Percentiles rank a stretch among this genome's conserved stretches.
Conservation (phyloP, 202 grass and related monocot genomes). For the Dendrocalamus latiflorus region DNA sequence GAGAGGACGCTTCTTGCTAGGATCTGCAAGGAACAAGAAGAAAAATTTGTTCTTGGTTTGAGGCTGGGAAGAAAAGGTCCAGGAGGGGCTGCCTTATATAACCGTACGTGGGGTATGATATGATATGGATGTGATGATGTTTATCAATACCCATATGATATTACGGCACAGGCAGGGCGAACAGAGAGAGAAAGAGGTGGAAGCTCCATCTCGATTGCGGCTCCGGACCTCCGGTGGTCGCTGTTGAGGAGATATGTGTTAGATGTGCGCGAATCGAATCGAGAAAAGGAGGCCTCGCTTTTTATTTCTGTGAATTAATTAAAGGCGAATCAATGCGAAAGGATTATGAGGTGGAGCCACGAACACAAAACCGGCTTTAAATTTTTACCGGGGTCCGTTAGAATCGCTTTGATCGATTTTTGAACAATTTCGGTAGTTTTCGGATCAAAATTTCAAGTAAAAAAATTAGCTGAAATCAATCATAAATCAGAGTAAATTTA, state of each 20-base stretch:
- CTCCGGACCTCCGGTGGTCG: background rate
- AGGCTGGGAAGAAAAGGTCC: background rate
- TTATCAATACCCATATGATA: too few species aligned
- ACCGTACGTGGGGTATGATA: background rate
- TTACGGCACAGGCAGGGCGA: too few species aligned
- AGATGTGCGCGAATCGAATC: slow-evolving; percentile 33
- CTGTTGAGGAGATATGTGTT: background rate
- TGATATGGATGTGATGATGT: too few species aligned
- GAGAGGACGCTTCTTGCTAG: background rate
- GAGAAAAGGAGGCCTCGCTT: background rate
- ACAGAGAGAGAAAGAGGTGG: background rate
- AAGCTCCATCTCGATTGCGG: background rate
- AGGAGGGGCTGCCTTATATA: slow-evolving; percentile 21
- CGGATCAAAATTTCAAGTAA: too few species aligned
- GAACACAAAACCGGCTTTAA: too few species aligned
- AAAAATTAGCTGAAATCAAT: too few species aligned
- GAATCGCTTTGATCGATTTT: too few species aligned
- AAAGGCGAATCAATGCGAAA: background rate
- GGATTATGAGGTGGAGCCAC: too few species aligned
- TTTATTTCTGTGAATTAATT: background rate
- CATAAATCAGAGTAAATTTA: too few species aligned
- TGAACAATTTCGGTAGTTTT: too few species aligned
- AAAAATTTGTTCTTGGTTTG: background rate
- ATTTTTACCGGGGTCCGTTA: too few species aligned
- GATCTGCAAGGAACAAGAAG: background rate